Base-by-base conservation (phyloP, 768 basidiomycete genomes). In the Mycena belliarum region DNA sequence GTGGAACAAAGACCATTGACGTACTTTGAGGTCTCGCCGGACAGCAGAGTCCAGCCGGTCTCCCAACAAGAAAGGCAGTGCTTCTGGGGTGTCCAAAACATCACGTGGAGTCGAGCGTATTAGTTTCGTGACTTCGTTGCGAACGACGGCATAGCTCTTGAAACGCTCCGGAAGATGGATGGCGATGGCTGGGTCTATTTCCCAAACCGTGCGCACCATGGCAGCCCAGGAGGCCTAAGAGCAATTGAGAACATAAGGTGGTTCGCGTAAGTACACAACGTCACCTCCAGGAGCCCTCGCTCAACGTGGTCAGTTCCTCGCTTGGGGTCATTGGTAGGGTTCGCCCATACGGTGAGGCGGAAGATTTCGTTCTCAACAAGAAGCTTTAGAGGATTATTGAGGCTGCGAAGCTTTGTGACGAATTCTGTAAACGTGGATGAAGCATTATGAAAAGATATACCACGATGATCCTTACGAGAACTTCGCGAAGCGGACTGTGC, bases 281-380 rank as follows among this genome's bases (percentile, higher is more conserved):
- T 78, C 65, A 93, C 93, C 61, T 88, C 87, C 0, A 80, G 66
- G 62, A 88, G 76, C 20, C 80, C 79, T 60, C 83, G 79, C 70
- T 91, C 69, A 37, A 80, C 65, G 42, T 88, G 76, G 67, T 93
- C 88, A 1, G 70, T 66, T 18, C 89, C 88, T 61, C 88, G 84
- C 63, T 82, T 85, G 6, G 78, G 65, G 60, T 97, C 95, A 57
- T 88, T 89, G 28, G 82, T 79, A 0, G 93, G 92, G 71, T 98
- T 98, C 42, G 79, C 79, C 97, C 97, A 98, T 9, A 98, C 95
- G 5, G 76, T 82, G 41, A 98, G 73, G 16, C 95, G 82, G 65
- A 81, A 85, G 41, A 98, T 86, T 70, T 99, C 97, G 68, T 93
- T 95, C 71, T 96, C 93, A 8, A 94, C 86, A 14, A 98, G 80